Evolutionary conservation across 441 rosid species (phyloP).

Genomic region (Syzygium malaccense): DNA sequence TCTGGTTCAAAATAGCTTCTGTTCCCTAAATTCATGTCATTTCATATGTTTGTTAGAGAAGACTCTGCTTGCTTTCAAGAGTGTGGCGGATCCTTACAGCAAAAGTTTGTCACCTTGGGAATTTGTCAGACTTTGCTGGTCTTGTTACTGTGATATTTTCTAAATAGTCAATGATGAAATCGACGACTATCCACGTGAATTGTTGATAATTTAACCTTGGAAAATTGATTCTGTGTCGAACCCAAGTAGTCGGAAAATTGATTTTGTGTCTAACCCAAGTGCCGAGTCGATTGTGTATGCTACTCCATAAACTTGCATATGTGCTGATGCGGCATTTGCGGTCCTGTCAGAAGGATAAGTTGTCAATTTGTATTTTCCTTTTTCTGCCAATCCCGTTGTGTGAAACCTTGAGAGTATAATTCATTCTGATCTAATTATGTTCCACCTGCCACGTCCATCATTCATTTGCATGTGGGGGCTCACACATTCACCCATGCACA

Average conservation of each 20-base stretch:
- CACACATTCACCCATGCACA: not conserved
- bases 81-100: not conserved
- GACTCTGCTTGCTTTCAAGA: not conserved
- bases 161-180: too few relatives aligned
- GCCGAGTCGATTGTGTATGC: not conserved
- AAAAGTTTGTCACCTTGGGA: not conserved
- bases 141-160: too few relatives aligned
- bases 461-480: not conserved
- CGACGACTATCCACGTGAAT: too few relatives aligned
- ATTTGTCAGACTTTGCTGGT: too few relatives aligned
- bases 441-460: not conserved
- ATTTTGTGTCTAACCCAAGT: too few relatives aligned
- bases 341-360: not conserved
- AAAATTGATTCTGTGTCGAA: too few relatives aligned
- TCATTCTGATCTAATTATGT: not conserved
- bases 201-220: too few relatives aligned
- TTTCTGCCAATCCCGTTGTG: not conserved
- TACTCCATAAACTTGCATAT: not conserved
- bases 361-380: too few relatives aligned
- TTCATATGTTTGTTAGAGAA: not conserved
- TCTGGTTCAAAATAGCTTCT: not conserved
- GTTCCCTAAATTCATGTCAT: not conserved
- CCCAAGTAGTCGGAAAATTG: too few relatives aligned
- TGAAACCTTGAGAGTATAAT: not conserved
- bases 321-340: not conserved